Conservation (phyloP, 108 stramenopile genomes). For the Cyclostephanos invisitatus region DNA sequence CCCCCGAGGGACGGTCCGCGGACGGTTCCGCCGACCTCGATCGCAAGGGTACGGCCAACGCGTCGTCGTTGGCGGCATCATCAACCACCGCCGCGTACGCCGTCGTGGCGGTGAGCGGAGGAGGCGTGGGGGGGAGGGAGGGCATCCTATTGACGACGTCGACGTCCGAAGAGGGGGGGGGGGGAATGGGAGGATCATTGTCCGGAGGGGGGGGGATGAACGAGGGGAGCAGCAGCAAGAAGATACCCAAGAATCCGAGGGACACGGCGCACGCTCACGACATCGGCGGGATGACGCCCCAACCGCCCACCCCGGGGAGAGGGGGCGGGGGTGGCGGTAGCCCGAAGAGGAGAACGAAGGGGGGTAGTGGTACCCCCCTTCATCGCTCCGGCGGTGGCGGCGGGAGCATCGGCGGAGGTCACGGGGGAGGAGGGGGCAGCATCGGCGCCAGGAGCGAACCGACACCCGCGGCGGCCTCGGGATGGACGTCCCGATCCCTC, state of each 20-base stretch:
- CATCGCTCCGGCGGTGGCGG: background rate
- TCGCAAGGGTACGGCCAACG: too few species aligned
- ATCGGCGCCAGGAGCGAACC: too few species aligned
- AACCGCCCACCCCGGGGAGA: background rate
- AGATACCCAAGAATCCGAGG: slow-evolving; percentile 1
- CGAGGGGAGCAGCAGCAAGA: background rate
- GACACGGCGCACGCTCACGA: background rate
- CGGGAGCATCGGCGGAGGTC: background rate
- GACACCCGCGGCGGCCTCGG: too few species aligned
- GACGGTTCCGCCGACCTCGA: slow-evolving; percentile 5
- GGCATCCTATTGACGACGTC: background rate
- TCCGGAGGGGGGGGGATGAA: too few species aligned
- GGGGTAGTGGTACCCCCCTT: background rate
- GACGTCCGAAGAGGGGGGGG: background rate
- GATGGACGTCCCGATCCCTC: too few species aligned
- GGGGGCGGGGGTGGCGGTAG: background rate
- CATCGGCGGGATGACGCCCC: background rate
- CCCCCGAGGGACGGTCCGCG: slow-evolving; percentile 13
- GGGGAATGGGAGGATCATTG: too few species aligned
- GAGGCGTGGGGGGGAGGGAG: background rate
- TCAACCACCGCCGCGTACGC: too few species aligned
- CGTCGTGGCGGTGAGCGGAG: background rate
- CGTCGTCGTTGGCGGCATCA: too few species aligned
- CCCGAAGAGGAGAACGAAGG: background rate
- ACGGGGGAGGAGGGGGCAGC: too few species aligned